A percentile compares a stretch with the other conserved stretches of the same genome.
These are phyloP conservation scores for Euphorbia pulcherrima DNA, from an alignment of 345 rosid species.

Conservation along the genomic window DNA sequence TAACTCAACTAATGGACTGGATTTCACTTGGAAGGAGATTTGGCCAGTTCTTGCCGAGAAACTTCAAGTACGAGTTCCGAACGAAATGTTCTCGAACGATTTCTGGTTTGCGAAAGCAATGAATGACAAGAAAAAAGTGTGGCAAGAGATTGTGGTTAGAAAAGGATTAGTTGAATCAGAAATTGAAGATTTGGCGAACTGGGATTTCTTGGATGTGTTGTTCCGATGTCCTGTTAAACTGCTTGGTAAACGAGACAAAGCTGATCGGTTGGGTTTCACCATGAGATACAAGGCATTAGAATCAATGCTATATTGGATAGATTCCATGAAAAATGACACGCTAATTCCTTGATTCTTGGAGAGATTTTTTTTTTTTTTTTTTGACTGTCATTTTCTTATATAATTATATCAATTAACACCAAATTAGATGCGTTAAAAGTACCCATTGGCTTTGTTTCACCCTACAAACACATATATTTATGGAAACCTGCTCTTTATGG, in stretches of 20 bases:
- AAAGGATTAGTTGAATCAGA: slow-evolving; percentile 48
- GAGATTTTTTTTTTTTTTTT: no score
- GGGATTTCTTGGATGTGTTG: slow-evolving; percentile 68
- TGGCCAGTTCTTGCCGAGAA: slow-evolving; percentile 63
- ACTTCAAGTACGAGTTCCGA: slow-evolving; percentile 44
- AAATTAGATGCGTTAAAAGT: no score
- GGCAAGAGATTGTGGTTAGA: slow-evolving; percentile 60
- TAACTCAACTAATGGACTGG: slow-evolving; percentile 61
- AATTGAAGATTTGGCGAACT: slow-evolving; percentile 72
- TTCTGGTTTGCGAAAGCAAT: slow-evolving; percentile 46
- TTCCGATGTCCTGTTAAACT: slow-evolving; percentile 66
- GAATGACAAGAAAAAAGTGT: slow-evolving; percentile 45
- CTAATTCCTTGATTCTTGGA: slow-evolving; percentile 39
- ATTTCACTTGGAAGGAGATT: slow-evolving; percentile 80
- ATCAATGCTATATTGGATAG: slow-evolving; percentile 69
- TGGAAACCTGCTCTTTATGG: neutral
- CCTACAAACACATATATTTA: no score
- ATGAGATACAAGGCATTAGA: slow-evolving; percentile 53
- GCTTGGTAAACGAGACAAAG: slow-evolving; percentile 66
- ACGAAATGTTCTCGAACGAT: slow-evolving; percentile 41
- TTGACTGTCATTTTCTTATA: neutral
- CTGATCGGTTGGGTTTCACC: slow-evolving; percentile 58
- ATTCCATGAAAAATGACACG: slow-evolving; percentile 63
- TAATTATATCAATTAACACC: neutral
- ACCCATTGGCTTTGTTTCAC: no score